Percentiles rank a stretch among this genome's conserved stretches.
Conservation (phyloP, 1,139 yeast genomes). For the Suhomyces maxii region DNA sequence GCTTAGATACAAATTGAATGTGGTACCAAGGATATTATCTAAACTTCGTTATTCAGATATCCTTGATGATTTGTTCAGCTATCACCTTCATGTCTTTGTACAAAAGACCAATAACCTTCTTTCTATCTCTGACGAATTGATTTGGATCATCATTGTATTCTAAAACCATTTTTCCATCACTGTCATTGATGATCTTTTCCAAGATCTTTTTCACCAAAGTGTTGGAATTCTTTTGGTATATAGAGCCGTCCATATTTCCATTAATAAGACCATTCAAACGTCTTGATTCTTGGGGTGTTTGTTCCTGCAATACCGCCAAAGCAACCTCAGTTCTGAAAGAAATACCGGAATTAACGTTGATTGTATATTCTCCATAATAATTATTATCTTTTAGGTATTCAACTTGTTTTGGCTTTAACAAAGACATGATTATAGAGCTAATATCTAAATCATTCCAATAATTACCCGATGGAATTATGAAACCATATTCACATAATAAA, state of each 20-base stretch:
- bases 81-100: constrained; percentile 26
- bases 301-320: constrained; percentile 59
- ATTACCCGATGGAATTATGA: constrained; percentile 50
- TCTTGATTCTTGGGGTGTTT: constrained; percentile 32
- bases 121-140: constrained; percentile 14
- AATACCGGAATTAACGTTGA: constrained; percentile 47
- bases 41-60: not conserved
- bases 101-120: constrained; percentile 23
- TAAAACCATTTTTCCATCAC: constrained; percentile 19
- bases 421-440: constrained; percentile 36
- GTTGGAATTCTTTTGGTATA: constrained; percentile 32
- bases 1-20: too few species aligned
- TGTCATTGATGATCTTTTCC: constrained; percentile 23
- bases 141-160: constrained; percentile 20
- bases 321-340: constrained; percentile 81
- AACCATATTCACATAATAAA: constrained; percentile 84
- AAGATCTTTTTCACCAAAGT: constrained; percentile 36
- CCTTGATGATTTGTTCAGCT: constrained; percentile 14
- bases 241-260: constrained; percentile 42
- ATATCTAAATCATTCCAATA: constrained; percentile 74
- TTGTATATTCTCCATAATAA: constrained; percentile 74
- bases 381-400: constrained; percentile 51
- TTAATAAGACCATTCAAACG: constrained; percentile 27
- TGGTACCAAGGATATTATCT: too few species aligned
- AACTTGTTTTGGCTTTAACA: constrained; percentile 40